Evolutionary conservation across 192 early-diverging fungal species (phyloP).

Genomic region (Obelidium mucronatum): DNA sequence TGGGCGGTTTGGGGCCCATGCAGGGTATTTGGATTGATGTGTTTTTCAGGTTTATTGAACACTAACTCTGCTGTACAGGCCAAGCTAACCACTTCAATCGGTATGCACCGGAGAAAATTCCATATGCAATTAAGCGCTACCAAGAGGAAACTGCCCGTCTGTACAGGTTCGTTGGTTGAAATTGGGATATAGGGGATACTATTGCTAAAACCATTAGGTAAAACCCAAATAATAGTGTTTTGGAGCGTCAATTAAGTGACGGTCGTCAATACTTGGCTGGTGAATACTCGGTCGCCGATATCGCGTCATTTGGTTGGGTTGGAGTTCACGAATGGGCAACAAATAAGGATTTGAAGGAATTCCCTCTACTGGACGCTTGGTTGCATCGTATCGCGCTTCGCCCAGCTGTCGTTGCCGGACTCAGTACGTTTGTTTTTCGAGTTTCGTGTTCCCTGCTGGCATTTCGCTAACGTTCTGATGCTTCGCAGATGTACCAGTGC

Average conservation of each 20-base stretch:
- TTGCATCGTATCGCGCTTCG: slow-evolving; percentile 45
- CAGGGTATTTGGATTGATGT: slow-evolving; percentile 7
- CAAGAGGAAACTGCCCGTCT: slow-evolving; percentile 58
- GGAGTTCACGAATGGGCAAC: slow-evolving; percentile 26
- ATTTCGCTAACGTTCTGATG: not conserved
- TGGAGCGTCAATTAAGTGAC: slow-evolving; percentile 28
- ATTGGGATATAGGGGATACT: slow-evolving; percentile 36
- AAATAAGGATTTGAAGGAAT: slow-evolving; percentile 30
- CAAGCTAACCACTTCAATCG: slow-evolving; percentile 59
- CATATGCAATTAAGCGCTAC: slow-evolving; percentile 62
- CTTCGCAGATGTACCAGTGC: slow-evolving; percentile 12
- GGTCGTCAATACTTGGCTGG: slow-evolving; percentile 40
- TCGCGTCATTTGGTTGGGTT: slow-evolving; percentile 56
- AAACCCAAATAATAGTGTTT: slow-evolving; percentile 12
- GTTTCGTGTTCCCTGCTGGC: not conserved
- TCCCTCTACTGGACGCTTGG: slow-evolving; percentile 55
- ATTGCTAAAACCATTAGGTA: not conserved
- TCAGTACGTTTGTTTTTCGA: slow-evolving; percentile 33
- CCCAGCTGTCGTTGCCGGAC: slow-evolving; percentile 48
- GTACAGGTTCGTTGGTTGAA: slow-evolving; percentile 46
- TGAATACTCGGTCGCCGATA: slow-evolving; percentile 60
- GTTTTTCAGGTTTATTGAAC: slow-evolving; percentile 33
- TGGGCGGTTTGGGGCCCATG: slow-evolving; percentile 48
- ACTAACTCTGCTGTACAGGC: slow-evolving; percentile 35
- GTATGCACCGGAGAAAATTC: slow-evolving; percentile 59